Percentiles rank a stretch among this genome's conserved stretches.
Conservation (phyloP, 208 protist genomes). For the Porcisia deanei region DNA sequence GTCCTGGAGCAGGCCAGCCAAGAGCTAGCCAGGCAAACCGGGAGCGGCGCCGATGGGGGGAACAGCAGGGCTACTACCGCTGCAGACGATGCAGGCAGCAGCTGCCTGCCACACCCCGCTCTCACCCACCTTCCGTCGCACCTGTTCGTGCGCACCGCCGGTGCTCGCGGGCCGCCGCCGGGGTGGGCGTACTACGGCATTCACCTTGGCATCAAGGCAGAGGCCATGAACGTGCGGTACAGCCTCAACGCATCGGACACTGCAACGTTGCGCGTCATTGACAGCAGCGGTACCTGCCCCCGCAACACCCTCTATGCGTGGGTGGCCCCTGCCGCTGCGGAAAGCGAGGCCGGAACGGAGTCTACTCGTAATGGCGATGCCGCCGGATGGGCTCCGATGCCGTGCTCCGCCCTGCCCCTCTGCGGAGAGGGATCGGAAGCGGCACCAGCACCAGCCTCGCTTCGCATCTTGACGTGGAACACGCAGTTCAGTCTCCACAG, state of each 20-base stretch:
- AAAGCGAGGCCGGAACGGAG: not conserved
- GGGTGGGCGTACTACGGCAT: slow-evolving; percentile 70
- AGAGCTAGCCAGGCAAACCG: not conserved
- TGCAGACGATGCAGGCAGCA: not conserved
- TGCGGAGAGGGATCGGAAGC: slow-evolving; percentile 1
- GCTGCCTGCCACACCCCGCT: slow-evolving; percentile 41
- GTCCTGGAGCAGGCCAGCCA: slow-evolving; percentile 15
- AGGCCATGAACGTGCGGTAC: slow-evolving; percentile 62
- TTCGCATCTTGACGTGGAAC: slow-evolving; percentile 61
- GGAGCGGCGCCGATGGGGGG: slow-evolving; percentile 5
- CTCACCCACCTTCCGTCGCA: slow-evolving; percentile 58
- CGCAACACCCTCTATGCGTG: not conserved
- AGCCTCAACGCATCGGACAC: slow-evolving; percentile 30
- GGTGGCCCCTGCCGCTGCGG: not conserved
- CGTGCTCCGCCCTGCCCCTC: slow-evolving; percentile 23
- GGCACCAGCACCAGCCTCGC: slow-evolving; percentile 8
- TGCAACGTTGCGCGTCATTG: slow-evolving; percentile 10
- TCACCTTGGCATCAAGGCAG: slow-evolving; percentile 62
- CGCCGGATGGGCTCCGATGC: slow-evolving; percentile 23
- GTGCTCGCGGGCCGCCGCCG: slow-evolving; percentile 48
- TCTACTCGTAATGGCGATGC: not conserved
- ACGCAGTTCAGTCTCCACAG: slow-evolving; percentile 55
- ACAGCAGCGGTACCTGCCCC: not conserved
- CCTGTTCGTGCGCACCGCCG: slow-evolving; percentile 51
- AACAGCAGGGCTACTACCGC: not conserved